Evolutionary conservation across 1,284 basidiomycete genomes (phyloP).

Genomic region (Tilletia caries): DNA sequence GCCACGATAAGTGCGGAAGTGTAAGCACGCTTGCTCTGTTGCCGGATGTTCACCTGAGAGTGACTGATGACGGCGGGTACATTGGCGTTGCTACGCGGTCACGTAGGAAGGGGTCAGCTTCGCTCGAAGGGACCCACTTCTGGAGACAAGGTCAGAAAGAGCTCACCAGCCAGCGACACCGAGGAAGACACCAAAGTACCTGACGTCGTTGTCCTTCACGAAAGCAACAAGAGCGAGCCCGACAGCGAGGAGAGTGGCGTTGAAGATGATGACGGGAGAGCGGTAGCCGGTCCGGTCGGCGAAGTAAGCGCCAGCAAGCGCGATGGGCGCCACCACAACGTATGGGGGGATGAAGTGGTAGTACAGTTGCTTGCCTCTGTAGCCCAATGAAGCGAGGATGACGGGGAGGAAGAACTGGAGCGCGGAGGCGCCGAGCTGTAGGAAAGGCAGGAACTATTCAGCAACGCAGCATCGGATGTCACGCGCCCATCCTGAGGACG

Average conservation of each 20-base stretch:
- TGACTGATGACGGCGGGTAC: constrained; percentile 41
- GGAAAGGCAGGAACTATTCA: constrained; percentile 29
- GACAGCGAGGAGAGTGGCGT: constrained; percentile 50
- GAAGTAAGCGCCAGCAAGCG: constrained; percentile 49
- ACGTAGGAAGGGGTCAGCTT: too few species aligned
- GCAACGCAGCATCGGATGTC: constrained; percentile 19
- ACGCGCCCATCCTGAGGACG: constrained; percentile 15
- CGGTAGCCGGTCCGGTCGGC: constrained; percentile 54
- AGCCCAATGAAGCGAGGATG: constrained; percentile 56
- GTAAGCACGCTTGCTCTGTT: constrained; percentile 55
- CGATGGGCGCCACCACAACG: constrained; percentile 30
- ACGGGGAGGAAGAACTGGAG: constrained; percentile 55
- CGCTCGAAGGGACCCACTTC: too few species aligned
- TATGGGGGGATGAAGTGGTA: constrained; percentile 56
- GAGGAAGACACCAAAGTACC: constrained; percentile 56
- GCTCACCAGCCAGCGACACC: constrained; percentile 54
- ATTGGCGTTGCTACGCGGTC: constrained; percentile 43
- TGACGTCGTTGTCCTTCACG: constrained; percentile 38
- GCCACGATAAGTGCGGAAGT: constrained; percentile 54
- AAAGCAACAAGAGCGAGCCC: constrained; percentile 54
- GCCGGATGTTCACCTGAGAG: constrained; percentile 54
- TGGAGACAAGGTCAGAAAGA: too few species aligned
- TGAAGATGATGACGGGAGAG: constrained; percentile 51
- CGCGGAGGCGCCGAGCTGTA: constrained; percentile 28
- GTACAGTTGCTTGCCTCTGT: constrained; percentile 33